Evolutionary conservation across 1,284 basidiomycete genomes (phyloP), one percentile per base, ranked within the genome.

Genomic region (Hemileia vastatrix): DNA sequence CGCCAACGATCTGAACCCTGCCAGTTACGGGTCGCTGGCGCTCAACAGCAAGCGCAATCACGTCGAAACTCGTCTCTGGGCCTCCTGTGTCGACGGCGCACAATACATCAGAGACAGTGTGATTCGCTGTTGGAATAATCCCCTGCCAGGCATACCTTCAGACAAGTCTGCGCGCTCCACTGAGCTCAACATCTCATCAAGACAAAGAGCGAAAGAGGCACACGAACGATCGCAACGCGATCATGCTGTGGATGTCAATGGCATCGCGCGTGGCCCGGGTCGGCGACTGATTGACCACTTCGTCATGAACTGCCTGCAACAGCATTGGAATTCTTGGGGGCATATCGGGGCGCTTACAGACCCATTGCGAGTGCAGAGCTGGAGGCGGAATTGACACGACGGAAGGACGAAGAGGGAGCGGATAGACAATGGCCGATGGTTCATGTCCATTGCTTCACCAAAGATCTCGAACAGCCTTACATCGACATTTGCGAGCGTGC

Each of bases 241-340:
- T 3, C 3, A 45, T 18, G 44, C n/a, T 45, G 5, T 19, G 27
- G 9, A 31, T 4, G 11, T 21, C 21, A 11, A 18, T 15, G 6
- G 27, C 33, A 18, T 31, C 27, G 6, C 15, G 24, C 5, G n/a
- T n/a, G n/a, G n/a, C n/a, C n/a, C n/a, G n/a, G n/a, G n/a, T n/a
- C n/a, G n/a, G n/a, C 50, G 79, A 60, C 78, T 82, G 33, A 83
- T 93, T 67, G 81, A 84, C 19, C 94, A 96, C 75, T 95, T 90
- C 72, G 86, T 97, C 19, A 95, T 99, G 91, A 99, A 99, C 76
- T 99, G 21, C 95, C 95, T 2, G 91, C 90, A 64, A 86, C 86
- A 24, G 93, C 94, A 0, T 83, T 97, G 64, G 81, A 84, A 55
- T 97, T 98, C 77, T 80, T 99, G 59, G 87, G 89, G 71, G 88